Percentiles rank a stretch among this genome's conserved stretches.
Conservation (phyloP, 2,329 filamentous ascomycete genomes). For the Cladosporium sp. region DNA sequence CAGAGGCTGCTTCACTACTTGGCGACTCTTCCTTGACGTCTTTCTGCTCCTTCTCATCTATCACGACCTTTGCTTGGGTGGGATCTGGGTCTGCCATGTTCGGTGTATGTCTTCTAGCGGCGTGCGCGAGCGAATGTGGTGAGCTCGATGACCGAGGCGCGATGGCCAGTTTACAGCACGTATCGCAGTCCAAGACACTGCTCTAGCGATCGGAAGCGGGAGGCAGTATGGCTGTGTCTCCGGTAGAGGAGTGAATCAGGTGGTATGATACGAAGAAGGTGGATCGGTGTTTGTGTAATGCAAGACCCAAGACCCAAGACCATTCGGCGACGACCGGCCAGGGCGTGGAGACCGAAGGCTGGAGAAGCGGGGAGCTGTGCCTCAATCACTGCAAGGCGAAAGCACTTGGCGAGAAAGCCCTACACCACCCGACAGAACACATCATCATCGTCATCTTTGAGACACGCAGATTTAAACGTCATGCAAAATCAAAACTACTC, state of each 20-base stretch:
- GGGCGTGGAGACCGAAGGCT: constrained; percentile 1
- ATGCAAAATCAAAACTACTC: neutral
- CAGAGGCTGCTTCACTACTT: neutral
- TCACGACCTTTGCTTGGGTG: constrained; percentile 17
- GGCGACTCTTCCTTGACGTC: neutral
- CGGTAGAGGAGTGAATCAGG: neutral
- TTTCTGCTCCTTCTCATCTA: constrained; percentile 22
- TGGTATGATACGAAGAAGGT: neutral
- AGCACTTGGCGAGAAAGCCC: neutral
- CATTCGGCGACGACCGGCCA: constrained; percentile 4
- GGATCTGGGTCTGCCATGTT: constrained; percentile 21
- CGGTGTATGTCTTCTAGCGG: neutral
- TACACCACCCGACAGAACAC: neutral
- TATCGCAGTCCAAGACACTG: neutral
- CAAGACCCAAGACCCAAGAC: constrained; percentile 1
- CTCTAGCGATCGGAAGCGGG: neutral
- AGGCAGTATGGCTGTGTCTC: neutral
- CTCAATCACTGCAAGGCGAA: neutral
- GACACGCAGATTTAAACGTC: neutral
- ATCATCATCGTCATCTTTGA: neutral
- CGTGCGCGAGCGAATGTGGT: constrained; percentile 2
- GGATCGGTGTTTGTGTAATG: neutral
- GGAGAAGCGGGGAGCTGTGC: neutral
- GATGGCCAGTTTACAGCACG: neutral
- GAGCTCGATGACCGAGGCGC: neutral